Base-by-base conservation (phyloP, 2,329 filamentous ascomycete species). In the Aspergillus clavatus region DNA sequence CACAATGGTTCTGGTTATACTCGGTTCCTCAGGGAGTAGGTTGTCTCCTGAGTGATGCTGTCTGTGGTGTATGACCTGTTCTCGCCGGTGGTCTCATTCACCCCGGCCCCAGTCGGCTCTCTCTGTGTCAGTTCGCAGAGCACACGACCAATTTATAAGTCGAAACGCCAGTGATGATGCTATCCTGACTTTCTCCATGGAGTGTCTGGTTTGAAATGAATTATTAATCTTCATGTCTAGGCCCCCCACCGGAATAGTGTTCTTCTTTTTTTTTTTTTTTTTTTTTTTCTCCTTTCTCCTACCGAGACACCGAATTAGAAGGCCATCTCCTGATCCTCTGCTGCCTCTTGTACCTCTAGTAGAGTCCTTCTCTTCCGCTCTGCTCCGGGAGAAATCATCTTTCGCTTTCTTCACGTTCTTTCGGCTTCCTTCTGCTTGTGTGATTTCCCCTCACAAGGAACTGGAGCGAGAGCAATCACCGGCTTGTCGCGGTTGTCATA, bases 81-180 rank as follows among this genome's bases (percentile, higher is more conserved):
- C 14, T 18, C 10, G 29, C 29, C 29, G 29, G 28, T 7, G 18
- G 29, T 8, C 14, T 16, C 7, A 16, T 33, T 18, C 29, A 33
- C 29, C 29, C 29, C 14, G 29, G 14, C 14, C 11, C 11, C 7
- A 18, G 11, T 35, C 2, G 8, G n/a, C 14, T 35, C 31, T 19
- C 11, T 35, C 31, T 35, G 7, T 33, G 14, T 33, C 29, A 33
- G 29, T 21, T 11, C 16, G 18, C 10, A 21, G 31, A 35, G 31
- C 31, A 35, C 31, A 35, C 31, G 31, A 35, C 31, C 31, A 35
- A 35, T 35, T 35, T 35, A 35, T 21, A 35, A 35, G 10, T 35
- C 31, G 19, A 16, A 35, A 21, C 31, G 16, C 31, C 31, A 35
- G 18, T 18, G 6, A 5, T 10, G 10, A 14, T 21, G 16, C 18